A percentile compares a stretch with the other conserved stretches of the same genome.
These are phyloP conservation scores for Aegilops speltoides DNA, from an alignment of 176 grass and related monocot genomes.

Conservation along the genomic window DNA sequence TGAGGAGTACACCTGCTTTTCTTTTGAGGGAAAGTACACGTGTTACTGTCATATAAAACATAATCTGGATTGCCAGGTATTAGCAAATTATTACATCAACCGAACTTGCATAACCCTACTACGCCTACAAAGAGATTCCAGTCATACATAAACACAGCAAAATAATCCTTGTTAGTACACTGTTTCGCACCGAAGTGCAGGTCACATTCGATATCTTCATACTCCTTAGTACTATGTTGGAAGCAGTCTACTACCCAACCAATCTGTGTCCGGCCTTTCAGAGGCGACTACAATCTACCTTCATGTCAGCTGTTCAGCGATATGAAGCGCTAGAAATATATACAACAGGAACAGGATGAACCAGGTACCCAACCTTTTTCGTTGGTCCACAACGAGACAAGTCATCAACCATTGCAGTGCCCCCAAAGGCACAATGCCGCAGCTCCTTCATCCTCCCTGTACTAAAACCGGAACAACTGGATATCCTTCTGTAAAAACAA, in stretches of 20 bases:
- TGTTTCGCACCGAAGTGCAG: no score
- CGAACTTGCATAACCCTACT: neutral
- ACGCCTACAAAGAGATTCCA: neutral
- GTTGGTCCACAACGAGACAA: neutral
- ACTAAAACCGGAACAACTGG: neutral
- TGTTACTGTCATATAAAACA: neutral
- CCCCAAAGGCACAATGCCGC: neutral
- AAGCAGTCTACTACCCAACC: neutral
- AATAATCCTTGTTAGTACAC: neutral
- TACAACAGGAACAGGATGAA: neutral
- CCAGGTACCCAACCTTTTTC: neutral
- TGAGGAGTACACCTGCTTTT: no score
- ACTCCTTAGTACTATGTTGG: neutral
- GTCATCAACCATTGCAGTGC: neutral
- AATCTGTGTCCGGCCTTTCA: no score
- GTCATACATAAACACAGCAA: neutral
- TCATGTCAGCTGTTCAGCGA: neutral
- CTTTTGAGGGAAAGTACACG: no score
- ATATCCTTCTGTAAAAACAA: neutral
- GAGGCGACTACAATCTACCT: neutral
- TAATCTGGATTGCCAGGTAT: neutral
- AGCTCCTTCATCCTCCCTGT: neutral
- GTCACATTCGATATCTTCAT: neutral
- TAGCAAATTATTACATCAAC: neutral
- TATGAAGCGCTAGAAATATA: neutral